Evolutionary conservation across 2,329 filamentous ascomycete genomes (phyloP).

Genomic region (Aureobasidium sp.): DNA sequence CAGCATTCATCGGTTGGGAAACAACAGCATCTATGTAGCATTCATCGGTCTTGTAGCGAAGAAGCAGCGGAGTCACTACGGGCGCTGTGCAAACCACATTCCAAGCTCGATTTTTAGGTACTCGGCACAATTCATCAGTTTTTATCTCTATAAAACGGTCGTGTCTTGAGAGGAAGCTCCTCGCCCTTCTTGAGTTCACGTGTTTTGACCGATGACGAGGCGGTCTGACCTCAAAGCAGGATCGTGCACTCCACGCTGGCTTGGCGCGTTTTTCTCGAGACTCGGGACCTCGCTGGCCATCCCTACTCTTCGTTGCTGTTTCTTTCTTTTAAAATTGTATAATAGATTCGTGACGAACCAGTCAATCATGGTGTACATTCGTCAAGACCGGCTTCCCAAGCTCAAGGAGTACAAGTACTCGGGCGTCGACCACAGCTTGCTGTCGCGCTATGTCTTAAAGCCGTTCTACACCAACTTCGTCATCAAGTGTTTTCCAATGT

Average conservation of each 20-base stretch:
- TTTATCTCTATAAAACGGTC: not conserved
- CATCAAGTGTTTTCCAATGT: conserved; percentile 90
- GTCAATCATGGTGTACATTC: conserved; percentile 80
- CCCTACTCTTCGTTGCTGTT: not conserved
- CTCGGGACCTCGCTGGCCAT: not conserved
- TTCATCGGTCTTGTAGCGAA: conserved; percentile 3
- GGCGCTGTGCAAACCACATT: not conserved
- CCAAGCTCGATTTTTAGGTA: not conserved
- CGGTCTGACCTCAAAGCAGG: conserved; percentile 3
- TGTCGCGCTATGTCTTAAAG: conserved; percentile 90
- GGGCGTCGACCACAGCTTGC: conserved; percentile 78
- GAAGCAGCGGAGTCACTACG: not conserved
- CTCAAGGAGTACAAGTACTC: conserved; percentile 91
- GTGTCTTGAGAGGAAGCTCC: not conserved
- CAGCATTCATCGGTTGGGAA: conserved; percentile 6
- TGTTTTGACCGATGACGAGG: not conserved
- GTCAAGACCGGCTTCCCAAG: conserved; percentile 79
- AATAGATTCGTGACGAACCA: not conserved
- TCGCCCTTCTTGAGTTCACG: not conserved
- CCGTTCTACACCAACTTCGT: conserved; percentile 95
- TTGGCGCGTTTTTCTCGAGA: conserved; percentile 8
- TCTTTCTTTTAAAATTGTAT: not conserved
- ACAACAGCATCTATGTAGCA: conserved; percentile 4
- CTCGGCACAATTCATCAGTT: not conserved
- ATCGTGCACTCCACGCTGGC: not conserved